A percentile compares a stretch with the other conserved stretches of the same genome.
Evolutionary conservation across 1,284 basidiomycete genomes (phyloP).

Genomic region (Microbotryomycetes sp.): DNA sequence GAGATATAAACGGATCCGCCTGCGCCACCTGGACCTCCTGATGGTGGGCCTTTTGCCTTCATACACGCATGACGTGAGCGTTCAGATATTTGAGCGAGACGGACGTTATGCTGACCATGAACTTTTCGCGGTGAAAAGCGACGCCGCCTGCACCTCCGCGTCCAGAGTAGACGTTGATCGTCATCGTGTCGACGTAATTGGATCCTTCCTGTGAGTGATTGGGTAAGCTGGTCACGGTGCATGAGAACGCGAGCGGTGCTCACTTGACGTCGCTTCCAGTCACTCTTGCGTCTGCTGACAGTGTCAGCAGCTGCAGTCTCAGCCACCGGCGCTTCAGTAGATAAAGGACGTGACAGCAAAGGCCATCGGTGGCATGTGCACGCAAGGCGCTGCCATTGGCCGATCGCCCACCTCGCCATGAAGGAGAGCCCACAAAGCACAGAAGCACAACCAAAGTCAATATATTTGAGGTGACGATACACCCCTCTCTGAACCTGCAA

Average conservation of each 20-base stretch:
- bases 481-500: no score
- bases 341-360: no score
- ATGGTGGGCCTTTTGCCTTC: conserved; percentile 68
- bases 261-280: conserved; percentile 27
- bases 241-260: neutral
- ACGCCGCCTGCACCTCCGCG: conserved; percentile 20
- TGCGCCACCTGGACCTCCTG: conserved; percentile 79
- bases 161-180: conserved; percentile 12
- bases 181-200: conserved; percentile 27
- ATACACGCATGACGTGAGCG: neutral
- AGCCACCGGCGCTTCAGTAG: no score
- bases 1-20: conserved; percentile 79
- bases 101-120: conserved; percentile 67
- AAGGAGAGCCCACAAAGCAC: no score
- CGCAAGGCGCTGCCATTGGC: no score
- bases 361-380: no score
- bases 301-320: no score
- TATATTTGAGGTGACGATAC: no score
- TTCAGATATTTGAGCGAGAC: neutral
- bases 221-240: no score
- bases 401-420: no score
- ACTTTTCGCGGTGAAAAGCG: conserved; percentile 29
- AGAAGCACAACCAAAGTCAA: no score
- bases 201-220: conserved; percentile 20
- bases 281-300: conserved; percentile 19